Conservation (phyloP, 2,329 filamentous ascomycete species). For the Apiospora hydei region DNA sequence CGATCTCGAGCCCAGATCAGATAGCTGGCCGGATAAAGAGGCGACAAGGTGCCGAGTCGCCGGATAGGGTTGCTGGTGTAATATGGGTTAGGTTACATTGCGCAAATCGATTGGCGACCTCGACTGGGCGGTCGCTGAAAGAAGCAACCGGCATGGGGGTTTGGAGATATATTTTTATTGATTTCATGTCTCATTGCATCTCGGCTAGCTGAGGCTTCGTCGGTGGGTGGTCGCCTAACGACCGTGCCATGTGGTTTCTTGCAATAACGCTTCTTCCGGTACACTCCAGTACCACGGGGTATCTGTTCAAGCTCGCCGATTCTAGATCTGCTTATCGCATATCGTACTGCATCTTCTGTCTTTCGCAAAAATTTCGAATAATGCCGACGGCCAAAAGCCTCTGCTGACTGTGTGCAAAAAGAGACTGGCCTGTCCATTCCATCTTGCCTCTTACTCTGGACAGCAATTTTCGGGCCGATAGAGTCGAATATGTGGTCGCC, state of each 20-base stretch:
- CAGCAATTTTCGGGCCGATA: background rate
- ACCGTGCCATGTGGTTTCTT: background rate
- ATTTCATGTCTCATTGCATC: constrained; percentile 17
- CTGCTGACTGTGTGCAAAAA: background rate
- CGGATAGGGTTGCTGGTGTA: background rate
- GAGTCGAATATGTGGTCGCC: background rate
- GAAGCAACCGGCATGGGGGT: background rate
- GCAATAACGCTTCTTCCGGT: background rate
- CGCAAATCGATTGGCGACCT: background rate
- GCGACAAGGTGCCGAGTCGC: background rate
- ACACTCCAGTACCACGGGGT: background rate
- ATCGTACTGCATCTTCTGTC: background rate
- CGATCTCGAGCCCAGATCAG: background rate
- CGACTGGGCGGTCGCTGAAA: background rate
- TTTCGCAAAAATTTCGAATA: background rate
- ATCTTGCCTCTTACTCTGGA: background rate
- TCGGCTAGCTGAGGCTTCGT: constrained; percentile 11
- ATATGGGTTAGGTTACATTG: background rate
- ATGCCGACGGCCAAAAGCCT: background rate
- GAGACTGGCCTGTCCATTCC: background rate
- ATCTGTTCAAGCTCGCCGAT: background rate
- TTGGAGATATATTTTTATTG: background rate
- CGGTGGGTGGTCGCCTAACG: background rate
- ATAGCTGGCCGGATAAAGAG: background rate
- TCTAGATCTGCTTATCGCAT: background rate